Base-by-base conservation (phyloP, 2,329 filamentous ascomycete genomes). In the Colletotrichum endophyticum region DNA sequence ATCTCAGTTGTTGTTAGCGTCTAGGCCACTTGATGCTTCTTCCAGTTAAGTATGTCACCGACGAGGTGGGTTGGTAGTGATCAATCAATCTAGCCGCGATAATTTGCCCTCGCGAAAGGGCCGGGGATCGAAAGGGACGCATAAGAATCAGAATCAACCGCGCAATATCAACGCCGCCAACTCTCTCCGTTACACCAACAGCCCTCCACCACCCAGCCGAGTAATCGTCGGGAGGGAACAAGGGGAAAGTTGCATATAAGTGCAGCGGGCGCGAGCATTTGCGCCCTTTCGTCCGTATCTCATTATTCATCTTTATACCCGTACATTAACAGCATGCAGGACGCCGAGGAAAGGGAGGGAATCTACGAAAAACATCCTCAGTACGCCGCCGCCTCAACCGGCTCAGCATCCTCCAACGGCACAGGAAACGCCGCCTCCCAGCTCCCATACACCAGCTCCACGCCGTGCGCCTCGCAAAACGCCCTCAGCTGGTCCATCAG, bases 401-500 rank as follows among this genome's bases (percentile, higher is more conserved):
- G 62, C 32, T 66, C 63, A 19, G 30, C 49, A 16, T 25, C 19
- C 39, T 66, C 34, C 62, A 76, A 13, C 34, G 75, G 71, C 44
- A 77, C 71, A 15, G 77, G 77, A 13, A 72, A 77, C 57, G 22
- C 19, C 27, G 66, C 25, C 15, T 75, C 44, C 75, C 75, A 74
- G 66, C 74, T 34, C 7, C 75, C 75, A 5, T 75, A 72, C 28
- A 57, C 30, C 13, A 77, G 44, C 64, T 78, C 77, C 32, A 75
- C 75, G 13, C 66, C 75, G 15, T 69, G 57, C 12, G 72, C 39
- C 67, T 72, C 70, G 59, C 66, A 72, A 28, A 67, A 32, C 28
- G n/a, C 63, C 36, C 75, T 15, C 32, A 78, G 64, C 61, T 67
- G 74, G 34, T 78, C 76, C 76, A 72, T 75, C 28, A 30, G 4